Conservation (phyloP, 352 stramenopile genomes). For the Peronospora farinosa region DNA sequence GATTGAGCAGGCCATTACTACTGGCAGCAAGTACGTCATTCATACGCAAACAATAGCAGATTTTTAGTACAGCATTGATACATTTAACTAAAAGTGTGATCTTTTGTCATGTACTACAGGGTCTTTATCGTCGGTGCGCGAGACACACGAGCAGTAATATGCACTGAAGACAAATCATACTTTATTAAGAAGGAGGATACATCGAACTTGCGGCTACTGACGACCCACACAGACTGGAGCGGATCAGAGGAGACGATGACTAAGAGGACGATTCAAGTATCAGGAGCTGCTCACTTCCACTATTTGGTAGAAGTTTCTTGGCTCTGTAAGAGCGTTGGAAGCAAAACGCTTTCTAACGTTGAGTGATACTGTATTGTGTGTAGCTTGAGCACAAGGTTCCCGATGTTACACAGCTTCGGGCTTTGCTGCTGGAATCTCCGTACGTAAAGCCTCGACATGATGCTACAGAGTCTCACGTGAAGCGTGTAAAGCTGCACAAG, state of each 20-base stretch:
- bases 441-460: constrained; percentile 35
- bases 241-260: constrained; percentile 17
- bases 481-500: constrained; percentile 46
- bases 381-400: constrained; percentile 61
- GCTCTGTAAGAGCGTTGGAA: background rate
- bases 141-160: constrained; percentile 58
- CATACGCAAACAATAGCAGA: too few species aligned
- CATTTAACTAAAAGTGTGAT: constrained; percentile 1
- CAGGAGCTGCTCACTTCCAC: constrained; percentile 54
- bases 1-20: constrained; percentile 48
- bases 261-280: constrained; percentile 37
- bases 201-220: constrained; percentile 73
- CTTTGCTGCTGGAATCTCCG: constrained; percentile 58
- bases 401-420: constrained; percentile 49
- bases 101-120: constrained; percentile 13
- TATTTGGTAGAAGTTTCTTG: constrained; percentile 38
- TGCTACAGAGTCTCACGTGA: constrained; percentile 14
- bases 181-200: constrained; percentile 76
- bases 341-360: background rate
- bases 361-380: background rate
- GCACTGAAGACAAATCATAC: constrained; percentile 61
- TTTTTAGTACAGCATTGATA: constrained; percentile 9
- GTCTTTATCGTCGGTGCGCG: constrained; percentile 61
- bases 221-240: constrained; percentile 48
- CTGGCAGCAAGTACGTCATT: constrained; percentile 37